Base-by-base conservation (phyloP, 176 grass and related monocot genomes). In the Typha latifolia region DNA sequence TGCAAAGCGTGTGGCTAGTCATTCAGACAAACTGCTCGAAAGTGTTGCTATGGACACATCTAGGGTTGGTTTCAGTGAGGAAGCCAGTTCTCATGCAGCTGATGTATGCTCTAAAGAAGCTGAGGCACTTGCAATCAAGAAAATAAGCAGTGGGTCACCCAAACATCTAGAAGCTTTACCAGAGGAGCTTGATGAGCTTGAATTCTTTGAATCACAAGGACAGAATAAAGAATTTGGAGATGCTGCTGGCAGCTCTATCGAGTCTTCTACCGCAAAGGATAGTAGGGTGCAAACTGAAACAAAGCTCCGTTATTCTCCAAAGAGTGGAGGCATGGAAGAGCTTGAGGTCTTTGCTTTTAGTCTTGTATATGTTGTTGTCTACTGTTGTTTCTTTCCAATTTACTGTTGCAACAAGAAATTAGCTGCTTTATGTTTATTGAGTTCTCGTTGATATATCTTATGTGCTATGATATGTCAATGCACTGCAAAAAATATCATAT, bases 321-420 rank as follows among this genome's bases (percentile, higher is more conserved):
- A 88, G 68, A 84, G 80, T 63, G 86, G 76, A 80, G 59, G 69
- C 47, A 52, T 55, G 48, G 84, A 88, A 81, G 84, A 90, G 81
- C 78, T 96, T 51, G 87, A 96, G 91, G 91, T 90, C 69, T 76
- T 63, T 77, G 18, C 19, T 61, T 63, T 43, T 67, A 5, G 16
- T 61, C 13, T 47, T 63, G 37, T 34, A 48, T 62, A 24, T 61
- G 32, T 62, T 66, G 29, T 62, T 47, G 10, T 62, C 68, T 21
- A 49, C 23, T 64, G 12, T 49, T 34, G 49, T 74, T 73, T 43
- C 20, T 6, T 48, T 6, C 51, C 27, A 19, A 63, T 47, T 74
- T 55, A 2, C 9, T 20, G 15, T 57, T 57, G 52, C 13, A 18
- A 57, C 15, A 20, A 20, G 14, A 57, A 57, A 20, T 20, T 57